Percentiles rank a stretch among this genome's conserved stretches.
Conservation (phyloP, 179 eudicot genomes). For the Patellifolia procumbens region DNA sequence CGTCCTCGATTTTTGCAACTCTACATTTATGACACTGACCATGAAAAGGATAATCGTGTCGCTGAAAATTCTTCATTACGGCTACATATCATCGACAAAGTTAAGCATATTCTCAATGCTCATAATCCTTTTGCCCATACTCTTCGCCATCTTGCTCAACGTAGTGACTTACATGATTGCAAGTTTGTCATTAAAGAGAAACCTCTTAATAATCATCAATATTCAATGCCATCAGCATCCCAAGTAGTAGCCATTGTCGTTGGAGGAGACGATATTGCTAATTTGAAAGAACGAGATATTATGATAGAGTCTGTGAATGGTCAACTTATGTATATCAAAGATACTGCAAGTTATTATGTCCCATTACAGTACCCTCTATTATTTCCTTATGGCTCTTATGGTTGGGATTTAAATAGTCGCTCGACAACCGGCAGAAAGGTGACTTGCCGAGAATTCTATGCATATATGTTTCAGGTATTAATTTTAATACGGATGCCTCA, state of each 20-base stretch:
- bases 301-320: not conserved
- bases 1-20: not conserved
- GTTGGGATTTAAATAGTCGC: not conserved
- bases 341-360: constrained; percentile 6
- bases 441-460: not conserved
- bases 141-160: not conserved
- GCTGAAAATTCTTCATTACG: not conserved
- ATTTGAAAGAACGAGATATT: not conserved
- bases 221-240: constrained; percentile 11
- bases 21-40: constrained; percentile 19
- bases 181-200: not conserved
- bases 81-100: not conserved
- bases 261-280: constrained; percentile 1
- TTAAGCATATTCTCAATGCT: not conserved
- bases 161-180: not conserved
- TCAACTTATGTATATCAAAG: not conserved
- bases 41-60: constrained; percentile 9
- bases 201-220: not conserved
- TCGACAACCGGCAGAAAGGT: not conserved
- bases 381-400: constrained; percentile 14
- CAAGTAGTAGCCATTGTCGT: constrained; percentile 8
- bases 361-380: constrained; percentile 5
- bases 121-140: constrained; percentile 10
- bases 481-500: not conserved
- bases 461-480: not conserved